These are phyloP conservation scores for Magnusiomyces suaveolens DNA, from an alignment of 1,139 yeast genomes.

Conservation along the genomic window DNA sequence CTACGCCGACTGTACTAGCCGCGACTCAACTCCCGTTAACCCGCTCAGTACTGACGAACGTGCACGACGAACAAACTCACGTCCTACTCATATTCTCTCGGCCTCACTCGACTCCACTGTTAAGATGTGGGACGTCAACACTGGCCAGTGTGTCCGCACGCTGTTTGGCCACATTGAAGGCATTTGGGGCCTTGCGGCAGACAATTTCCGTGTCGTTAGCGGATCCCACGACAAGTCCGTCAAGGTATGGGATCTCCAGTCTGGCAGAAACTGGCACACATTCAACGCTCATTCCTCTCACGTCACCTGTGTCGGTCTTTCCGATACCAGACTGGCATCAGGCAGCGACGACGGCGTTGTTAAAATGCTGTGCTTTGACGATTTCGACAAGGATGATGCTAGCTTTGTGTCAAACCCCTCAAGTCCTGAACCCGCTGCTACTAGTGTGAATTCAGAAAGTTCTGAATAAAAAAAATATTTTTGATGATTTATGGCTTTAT, in stretches of 20 bases:
- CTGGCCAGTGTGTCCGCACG: conserved; percentile 83
- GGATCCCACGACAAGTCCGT: conserved; percentile 89
- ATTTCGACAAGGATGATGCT: conserved; percentile 8
- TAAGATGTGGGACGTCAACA: conserved; percentile 79
- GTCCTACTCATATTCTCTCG: conserved; percentile 75
- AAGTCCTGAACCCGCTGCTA: too few relatives aligned
- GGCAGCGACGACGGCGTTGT: conserved; percentile 85
- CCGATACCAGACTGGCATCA: conserved; percentile 81
- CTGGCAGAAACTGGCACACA: conserved; percentile 88
- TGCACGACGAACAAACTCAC: conserved; percentile 12
- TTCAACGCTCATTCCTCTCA: conserved; percentile 53
- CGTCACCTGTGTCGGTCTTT: conserved; percentile 78
- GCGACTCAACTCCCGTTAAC: not conserved
- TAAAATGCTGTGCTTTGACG: conserved; percentile 67
- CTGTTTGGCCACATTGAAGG: conserved; percentile 97
- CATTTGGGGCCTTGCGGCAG: conserved; percentile 93
- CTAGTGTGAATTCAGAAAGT: too few relatives aligned
- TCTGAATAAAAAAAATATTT: too few relatives aligned
- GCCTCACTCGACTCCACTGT: conserved; percentile 90
- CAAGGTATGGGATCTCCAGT: conserved; percentile 92
- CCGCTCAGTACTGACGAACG: conserved; percentile 5
- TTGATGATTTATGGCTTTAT: too few relatives aligned
- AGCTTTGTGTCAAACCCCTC: too few relatives aligned
- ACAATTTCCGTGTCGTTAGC: conserved; percentile 83
- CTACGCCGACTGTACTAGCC: not conserved